Evolutionary conservation across 2,329 filamentous ascomycete species (phyloP), one percentile per base, ranked within the genome.

Genomic region (Macrophomina pseudophaseolina): DNA sequence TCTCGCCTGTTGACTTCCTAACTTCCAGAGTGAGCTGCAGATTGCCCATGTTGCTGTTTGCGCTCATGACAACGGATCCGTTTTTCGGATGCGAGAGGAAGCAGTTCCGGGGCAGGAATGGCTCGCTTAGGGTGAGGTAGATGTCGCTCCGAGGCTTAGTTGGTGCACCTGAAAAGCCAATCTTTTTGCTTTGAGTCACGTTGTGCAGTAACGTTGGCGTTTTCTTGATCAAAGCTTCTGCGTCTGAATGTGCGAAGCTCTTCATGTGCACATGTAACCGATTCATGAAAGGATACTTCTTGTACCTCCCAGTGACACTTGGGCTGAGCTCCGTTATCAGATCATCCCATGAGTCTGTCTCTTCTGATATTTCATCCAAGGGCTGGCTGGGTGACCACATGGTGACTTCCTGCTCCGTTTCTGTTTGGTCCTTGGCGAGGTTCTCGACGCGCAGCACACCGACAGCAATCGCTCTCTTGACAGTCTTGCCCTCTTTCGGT

Each of bases 131-230:
- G 0, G 93, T 97, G 52, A 99, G 79, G 75, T 99, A 99, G 60
- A 99, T 98, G 76, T 99, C 96, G 11, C 93, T 97, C 72, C 96
- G 86, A 16, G 91, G 85, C 75, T 93, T 94, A 0, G 91, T 93
- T 0, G 95, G 94, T 1, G 94, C 94, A 12, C 94, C 94, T 3
- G 94, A 92, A 76, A 99, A 98, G 1, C 94, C 95, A 77, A 98
- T 94, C 76, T 95, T 95, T 72, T 85, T 90, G 0, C 94, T 97
- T 76, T 91, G 91, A 66, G 85, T 85, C 68, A 98, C 87, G 62
- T 91, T 90, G 60, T 96, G 90, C 14, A 99, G 87, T 14, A 96
- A 81, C 0, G 94, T 98, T 0, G 95, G 95, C 3, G 93, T 97
- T 56, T 90, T 88, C 73, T 91, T 92, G 74, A 98, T 91, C 48